Evolutionary conservation across 768 basidiomycete genomes (phyloP).

Genomic region (Galerina marginata): DNA sequence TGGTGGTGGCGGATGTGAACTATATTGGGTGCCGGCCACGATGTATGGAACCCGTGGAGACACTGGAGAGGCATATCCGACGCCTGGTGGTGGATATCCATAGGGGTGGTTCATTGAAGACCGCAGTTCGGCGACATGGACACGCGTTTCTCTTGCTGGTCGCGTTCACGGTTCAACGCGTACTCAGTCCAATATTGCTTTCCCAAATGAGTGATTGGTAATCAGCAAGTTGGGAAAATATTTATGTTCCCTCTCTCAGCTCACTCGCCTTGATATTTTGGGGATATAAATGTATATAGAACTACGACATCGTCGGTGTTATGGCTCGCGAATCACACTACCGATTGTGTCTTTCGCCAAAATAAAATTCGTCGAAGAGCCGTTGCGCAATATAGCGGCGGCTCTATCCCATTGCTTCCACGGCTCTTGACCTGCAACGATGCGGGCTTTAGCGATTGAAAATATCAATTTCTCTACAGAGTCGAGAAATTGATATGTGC

Average conservation of each 20-base stretch:
- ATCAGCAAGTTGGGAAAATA: neutral
- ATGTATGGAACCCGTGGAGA: slow-evolving; percentile 9
- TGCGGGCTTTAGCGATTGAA: slow-evolving; percentile 42
- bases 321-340: slow-evolving; percentile 5
- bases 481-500: slow-evolving; percentile 27
- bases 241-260: no score
- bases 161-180: slow-evolving; percentile 4
- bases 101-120: slow-evolving; percentile 23
- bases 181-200: neutral
- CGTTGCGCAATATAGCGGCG: slow-evolving; percentile 1
- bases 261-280: no score
- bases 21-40: slow-evolving; percentile 16
- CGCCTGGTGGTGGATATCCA: slow-evolving; percentile 20
- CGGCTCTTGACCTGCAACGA: slow-evolving; percentile 58
- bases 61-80: slow-evolving; percentile 13
- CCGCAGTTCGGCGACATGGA: slow-evolving; percentile 15
- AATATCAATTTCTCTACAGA: slow-evolving; percentile 46
- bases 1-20: slow-evolving; percentile 4
- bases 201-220: neutral
- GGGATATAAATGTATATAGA: no score
- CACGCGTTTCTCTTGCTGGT: slow-evolving; percentile 2
- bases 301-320: neutral
- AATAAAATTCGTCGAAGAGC: neutral
- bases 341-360: neutral
- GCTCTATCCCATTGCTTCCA: slow-evolving; percentile 57